These are phyloP conservation scores for Tripterygium wilfordii DNA, from an alignment of 177 flowering plant species.

Conservation along the genomic window DNA sequence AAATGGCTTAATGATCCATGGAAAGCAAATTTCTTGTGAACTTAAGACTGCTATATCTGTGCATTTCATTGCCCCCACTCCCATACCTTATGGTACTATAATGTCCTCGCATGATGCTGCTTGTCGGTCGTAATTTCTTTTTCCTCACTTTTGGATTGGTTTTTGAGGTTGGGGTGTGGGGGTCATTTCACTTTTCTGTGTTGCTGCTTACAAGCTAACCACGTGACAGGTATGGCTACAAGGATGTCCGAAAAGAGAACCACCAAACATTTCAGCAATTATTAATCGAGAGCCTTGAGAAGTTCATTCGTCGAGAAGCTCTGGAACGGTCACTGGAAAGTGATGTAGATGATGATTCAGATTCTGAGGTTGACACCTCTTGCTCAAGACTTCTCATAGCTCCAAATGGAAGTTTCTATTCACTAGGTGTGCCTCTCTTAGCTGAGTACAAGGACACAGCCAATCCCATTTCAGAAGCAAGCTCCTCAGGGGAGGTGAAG, in stretches of 20 bases:
- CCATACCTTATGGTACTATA: no score
- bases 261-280: conserved; percentile 92
- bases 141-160: no score
- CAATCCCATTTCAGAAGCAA: conserved; percentile 39
- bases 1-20: neutral
- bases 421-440: conserved; percentile 79
- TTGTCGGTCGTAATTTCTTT: no score
- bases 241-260: conserved; percentile 90
- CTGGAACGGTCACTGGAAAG: conserved; percentile 89
- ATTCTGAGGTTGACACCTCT: conserved; percentile 48
- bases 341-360: conserved; percentile 68
- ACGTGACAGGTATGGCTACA: conserved; percentile 88
- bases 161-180: no score
- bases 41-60: no score
- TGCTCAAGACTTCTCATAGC: conserved; percentile 51
- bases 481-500: conserved; percentile 48
- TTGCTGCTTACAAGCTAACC: neutral
- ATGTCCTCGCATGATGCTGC: no score
- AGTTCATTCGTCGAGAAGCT: conserved; percentile 91
- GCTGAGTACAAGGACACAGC: conserved; percentile 33
- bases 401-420: conserved; percentile 84
- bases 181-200: no score
- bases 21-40: no score
- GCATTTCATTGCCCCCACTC: neutral
- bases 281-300: conserved; percentile 94